phyloP scores from a whole-genome alignment of 805 yeast genomes.

The Lipomyces yamadae region DNA sequence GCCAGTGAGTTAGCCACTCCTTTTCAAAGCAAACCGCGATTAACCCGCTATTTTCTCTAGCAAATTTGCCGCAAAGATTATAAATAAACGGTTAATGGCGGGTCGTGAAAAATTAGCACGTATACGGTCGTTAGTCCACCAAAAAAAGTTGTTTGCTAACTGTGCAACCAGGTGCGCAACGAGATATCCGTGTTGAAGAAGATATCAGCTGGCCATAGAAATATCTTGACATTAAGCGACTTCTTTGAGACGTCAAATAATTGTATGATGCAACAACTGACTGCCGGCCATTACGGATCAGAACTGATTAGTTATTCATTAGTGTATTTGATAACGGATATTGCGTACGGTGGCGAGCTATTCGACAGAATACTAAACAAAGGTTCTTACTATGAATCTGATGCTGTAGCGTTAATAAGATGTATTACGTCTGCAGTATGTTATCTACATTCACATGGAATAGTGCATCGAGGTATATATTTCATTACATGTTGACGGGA shows the following conservation, averaged over 20 bases:
- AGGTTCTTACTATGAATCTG: slow-evolving; percentile 54
- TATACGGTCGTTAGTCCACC: not conserved
- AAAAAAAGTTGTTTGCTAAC: not conserved
- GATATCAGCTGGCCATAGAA: slow-evolving; percentile 56
- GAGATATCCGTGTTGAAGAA: slow-evolving; percentile 63
- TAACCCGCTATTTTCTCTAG: slow-evolving; percentile 31
- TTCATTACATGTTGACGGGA: not conserved
- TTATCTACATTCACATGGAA: slow-evolving; percentile 61
- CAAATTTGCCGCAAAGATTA: slow-evolving; percentile 61
- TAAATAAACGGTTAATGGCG: slow-evolving; percentile 55
- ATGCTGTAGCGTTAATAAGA: slow-evolving; percentile 56
- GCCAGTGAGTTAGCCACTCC: slow-evolving; percentile 40
- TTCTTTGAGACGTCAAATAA: slow-evolving; percentile 69
- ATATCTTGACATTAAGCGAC: slow-evolving; percentile 66
- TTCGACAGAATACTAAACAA: slow-evolving; percentile 61
- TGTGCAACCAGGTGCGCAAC: slow-evolving; percentile 53
- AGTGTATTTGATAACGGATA: slow-evolving; percentile 62
- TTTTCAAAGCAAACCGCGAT: not conserved
- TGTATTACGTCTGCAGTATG: slow-evolving; percentile 60
- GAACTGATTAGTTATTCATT: not conserved
- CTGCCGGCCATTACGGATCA: not conserved
- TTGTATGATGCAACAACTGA: slow-evolving; percentile 44
- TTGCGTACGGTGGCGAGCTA: slow-evolving; percentile 70
- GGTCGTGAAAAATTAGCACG: slow-evolving; percentile 57
- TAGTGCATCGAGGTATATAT: slow-evolving; percentile 58